phyloP scores from a whole-genome alignment of 1,284 basidiomycete species.

The Papiliotrema fonsecae region DNA sequence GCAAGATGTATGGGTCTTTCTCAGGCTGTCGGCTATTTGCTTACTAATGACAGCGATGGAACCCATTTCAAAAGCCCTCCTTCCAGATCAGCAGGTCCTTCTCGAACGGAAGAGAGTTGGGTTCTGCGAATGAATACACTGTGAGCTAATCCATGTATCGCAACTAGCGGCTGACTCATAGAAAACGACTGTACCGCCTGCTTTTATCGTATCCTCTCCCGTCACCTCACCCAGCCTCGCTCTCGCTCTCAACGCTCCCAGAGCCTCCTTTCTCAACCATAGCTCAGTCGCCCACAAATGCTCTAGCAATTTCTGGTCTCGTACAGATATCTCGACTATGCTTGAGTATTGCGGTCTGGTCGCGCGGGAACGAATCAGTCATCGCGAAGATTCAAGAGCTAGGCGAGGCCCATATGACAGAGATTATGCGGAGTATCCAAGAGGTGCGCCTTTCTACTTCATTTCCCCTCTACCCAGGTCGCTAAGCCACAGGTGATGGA shows the following conservation, averaged over 20 bases:
- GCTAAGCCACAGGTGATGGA: constrained; percentile 26
- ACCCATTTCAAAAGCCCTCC: constrained; percentile 37
- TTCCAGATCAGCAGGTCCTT: constrained; percentile 10
- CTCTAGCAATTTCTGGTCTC: constrained; percentile 29
- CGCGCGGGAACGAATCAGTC: constrained; percentile 41
- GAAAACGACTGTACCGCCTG: constrained; percentile 43
- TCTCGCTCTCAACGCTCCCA: constrained; percentile 31
- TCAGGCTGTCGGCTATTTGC: neutral
- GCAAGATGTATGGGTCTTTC: constrained; percentile 14
- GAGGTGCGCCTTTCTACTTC: constrained; percentile 22
- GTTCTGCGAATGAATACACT: constrained; percentile 41
- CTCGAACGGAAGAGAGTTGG: constrained; percentile 36
- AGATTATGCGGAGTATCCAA: constrained; percentile 45
- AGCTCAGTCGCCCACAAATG: constrained; percentile 28
- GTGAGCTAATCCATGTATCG: constrained; percentile 14
- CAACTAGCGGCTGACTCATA: constrained; percentile 7
- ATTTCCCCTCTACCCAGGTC: neutral
- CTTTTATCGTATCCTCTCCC: constrained; percentile 40
- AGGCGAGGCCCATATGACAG: constrained; percentile 38
- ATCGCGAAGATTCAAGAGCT: constrained; percentile 43
- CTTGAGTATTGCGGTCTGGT: constrained; percentile 36
- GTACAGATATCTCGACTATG: constrained; percentile 37
- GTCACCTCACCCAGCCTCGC: constrained; percentile 28
- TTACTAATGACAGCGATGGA: constrained; percentile 20
- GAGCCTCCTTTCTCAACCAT: constrained; percentile 41